phyloP scores from a whole-genome alignment of 2,329 filamentous ascomycete genomes.

The Exophiala xenobiotica region DNA sequence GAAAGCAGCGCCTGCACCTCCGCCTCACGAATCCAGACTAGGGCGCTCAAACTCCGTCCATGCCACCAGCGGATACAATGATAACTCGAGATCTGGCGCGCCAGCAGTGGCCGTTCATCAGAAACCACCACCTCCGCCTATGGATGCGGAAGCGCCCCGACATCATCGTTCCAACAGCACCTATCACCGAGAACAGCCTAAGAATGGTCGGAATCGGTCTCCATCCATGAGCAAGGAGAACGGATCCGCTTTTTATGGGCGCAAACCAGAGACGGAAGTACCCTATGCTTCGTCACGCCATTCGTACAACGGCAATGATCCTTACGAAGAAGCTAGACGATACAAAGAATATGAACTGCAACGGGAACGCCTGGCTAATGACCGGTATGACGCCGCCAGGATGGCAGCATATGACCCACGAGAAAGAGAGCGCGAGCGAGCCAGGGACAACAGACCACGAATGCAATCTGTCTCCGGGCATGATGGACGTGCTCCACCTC shows the following conservation, averaged over 20 bases:
- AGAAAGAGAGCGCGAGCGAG: constrained; percentile 20
- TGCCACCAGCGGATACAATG: constrained; percentile 9
- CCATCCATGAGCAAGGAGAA: constrained; percentile 22
- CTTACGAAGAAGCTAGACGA: constrained; percentile 19
- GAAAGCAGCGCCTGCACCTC: constrained; percentile 12
- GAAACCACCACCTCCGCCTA: constrained; percentile 18
- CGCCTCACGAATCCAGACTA: constrained; percentile 10
- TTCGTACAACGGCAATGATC: constrained; percentile 11
- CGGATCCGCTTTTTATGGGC: constrained; percentile 10
- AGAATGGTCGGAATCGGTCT: constrained; percentile 21
- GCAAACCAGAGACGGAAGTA: constrained; percentile 16
- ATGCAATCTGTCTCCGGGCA: constrained; percentile 22
- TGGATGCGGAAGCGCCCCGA: constrained; percentile 22
- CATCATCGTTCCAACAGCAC: constrained; percentile 19
- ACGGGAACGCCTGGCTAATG: constrained; percentile 23
- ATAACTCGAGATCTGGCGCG: constrained; percentile 7
- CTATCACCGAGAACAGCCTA: constrained; percentile 24
- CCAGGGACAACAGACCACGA: constrained; percentile 21
- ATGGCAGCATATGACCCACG: constrained; percentile 27
- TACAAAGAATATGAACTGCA: constrained; percentile 25
- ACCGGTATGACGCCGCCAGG: constrained; percentile 27
- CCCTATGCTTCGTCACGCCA: constrained; percentile 20
- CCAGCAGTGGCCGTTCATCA: constrained; percentile 28
- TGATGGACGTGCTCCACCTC: constrained; percentile 8
- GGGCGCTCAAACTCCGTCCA: constrained; percentile 21